Percentiles rank a stretch among this genome's conserved stretches.
phyloP scores from a whole-genome alignment of 1,284 basidiomycete species.

The Irpex lacteus region DNA sequence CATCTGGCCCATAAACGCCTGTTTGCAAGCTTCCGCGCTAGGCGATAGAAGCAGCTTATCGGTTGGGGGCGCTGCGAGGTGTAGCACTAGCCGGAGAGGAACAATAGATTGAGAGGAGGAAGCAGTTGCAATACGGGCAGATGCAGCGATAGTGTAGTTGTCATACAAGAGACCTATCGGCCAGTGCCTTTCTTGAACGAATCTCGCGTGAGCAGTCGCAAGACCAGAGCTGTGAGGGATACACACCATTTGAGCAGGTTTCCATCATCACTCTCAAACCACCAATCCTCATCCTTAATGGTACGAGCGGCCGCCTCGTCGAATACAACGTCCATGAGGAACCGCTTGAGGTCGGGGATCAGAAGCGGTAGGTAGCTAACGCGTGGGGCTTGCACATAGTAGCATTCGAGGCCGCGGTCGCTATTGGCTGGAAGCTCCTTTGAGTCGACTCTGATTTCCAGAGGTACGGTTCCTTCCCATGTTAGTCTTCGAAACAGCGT shows the following conservation, averaged over 20 bases:
- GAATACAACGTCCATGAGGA: constrained; percentile 86
- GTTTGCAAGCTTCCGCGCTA: constrained; percentile 79
- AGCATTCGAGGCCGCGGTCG: constrained; percentile 82
- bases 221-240: background rate
- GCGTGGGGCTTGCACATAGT: constrained; percentile 83
- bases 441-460: constrained; percentile 81
- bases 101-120: constrained; percentile 42
- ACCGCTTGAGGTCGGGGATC: constrained; percentile 80
- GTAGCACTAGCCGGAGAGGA: constrained; percentile 78
- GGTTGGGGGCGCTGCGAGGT: constrained; percentile 80
- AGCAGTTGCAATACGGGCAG: constrained; percentile 43
- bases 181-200: constrained; percentile 76
- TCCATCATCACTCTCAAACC: constrained; percentile 86
- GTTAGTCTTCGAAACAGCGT: constrained; percentile 77
- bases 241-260: constrained; percentile 79
- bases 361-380: constrained; percentile 91
- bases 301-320: constrained; percentile 73
- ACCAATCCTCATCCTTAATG: constrained; percentile 86
- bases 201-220: background rate
- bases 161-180: constrained; percentile 91
- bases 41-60: constrained; percentile 83
- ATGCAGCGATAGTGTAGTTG: constrained; percentile 64
- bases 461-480: constrained; percentile 83
- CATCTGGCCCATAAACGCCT: constrained; percentile 89
- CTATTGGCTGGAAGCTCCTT: constrained; percentile 85